Evolutionary conservation across 345 rosid genomes (phyloP), one percentile per base, ranked within the genome.

Genomic region (Gossypium australe): DNA sequence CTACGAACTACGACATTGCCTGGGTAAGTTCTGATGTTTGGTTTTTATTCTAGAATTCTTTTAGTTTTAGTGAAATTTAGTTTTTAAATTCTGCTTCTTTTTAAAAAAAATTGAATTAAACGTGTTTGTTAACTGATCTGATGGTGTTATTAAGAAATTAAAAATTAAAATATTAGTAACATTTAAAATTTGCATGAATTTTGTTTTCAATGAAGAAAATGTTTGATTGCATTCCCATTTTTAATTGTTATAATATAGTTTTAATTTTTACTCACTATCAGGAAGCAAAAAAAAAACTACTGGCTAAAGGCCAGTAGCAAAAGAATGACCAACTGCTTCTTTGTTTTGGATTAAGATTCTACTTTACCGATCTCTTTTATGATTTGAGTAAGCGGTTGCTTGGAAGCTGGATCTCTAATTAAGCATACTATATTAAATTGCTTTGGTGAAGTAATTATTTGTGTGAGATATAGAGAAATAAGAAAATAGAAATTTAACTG

Each of bases 321-420:
- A 67, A 24, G 38, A 67, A 47, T 24, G 8, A 45, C n/a, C n/a
- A 11, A 67, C 48, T 47, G 55, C 20, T 22, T 62, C 3, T 62
- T 34, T 45, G 55, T 48, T 67, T 47, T 48, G 41, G 53, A 48
- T 68, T 25, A 49, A 48, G 56, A 48, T 68, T 68, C 16, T 68
- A 24, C 11, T 48, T 68, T 49, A n/a, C 43, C 14, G 20, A 14
- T 20, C 3, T 29, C 34, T 47, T 47, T 67, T 67, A 45, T 67
- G 38, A 67, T 67, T 67, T 13, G 34, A 66, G 11, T 5, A 12
- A 47, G 56, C 11, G 6, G 11, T 14, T 47, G 41, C 38, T 67
- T 47, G 56, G 71, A 7, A 24, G 41, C 38, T 67, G 71, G 71
- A 67, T 47, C 20, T 67, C 71, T 67, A 47, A 14, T 47, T 7